These are phyloP conservation scores for Pelargonium fulgidum DNA, from an alignment of 441 rosid species.

Conservation along the genomic window DNA sequence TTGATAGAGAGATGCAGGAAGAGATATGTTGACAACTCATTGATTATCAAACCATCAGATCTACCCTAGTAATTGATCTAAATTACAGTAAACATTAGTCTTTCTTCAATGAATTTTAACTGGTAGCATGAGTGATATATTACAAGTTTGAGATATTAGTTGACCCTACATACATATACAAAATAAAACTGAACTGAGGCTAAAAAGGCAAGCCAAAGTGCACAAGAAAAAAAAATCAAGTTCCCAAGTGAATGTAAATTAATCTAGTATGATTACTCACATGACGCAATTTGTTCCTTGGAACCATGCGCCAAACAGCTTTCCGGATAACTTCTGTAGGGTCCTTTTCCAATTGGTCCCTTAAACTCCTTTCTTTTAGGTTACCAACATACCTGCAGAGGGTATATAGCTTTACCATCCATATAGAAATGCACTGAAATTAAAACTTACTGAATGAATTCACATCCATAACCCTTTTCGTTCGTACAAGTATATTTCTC, in stretches of 20 bases:
- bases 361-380: conserved; percentile 92
- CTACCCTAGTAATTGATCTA: not conserved
- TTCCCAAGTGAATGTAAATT: conserved; percentile 11
- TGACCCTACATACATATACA: not conserved
- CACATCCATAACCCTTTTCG: not conserved
- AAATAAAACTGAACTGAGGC: not conserved
- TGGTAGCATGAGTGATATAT: not conserved
- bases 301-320: conserved; percentile 97
- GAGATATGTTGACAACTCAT: not conserved
- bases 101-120: not conserved
- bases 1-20: not conserved
- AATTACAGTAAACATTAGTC: not conserved
- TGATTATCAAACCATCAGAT: not conserved
- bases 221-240: not conserved
- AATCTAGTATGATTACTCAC: conserved; percentile 35
- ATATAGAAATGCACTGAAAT: not conserved
- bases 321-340: conserved; percentile 97
- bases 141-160: not conserved
- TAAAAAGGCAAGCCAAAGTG: no score
- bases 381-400: conserved; percentile 71
- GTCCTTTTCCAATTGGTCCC: conserved; percentile 89
- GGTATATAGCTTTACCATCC: conserved; percentile 14
- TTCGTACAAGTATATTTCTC: no score
- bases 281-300: conserved; percentile 90
- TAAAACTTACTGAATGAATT: not conserved